Percentiles rank a stretch among this genome's conserved stretches.
Conservation (phyloP, 257 asterid species). For the Orobanche coerulescens region DNA sequence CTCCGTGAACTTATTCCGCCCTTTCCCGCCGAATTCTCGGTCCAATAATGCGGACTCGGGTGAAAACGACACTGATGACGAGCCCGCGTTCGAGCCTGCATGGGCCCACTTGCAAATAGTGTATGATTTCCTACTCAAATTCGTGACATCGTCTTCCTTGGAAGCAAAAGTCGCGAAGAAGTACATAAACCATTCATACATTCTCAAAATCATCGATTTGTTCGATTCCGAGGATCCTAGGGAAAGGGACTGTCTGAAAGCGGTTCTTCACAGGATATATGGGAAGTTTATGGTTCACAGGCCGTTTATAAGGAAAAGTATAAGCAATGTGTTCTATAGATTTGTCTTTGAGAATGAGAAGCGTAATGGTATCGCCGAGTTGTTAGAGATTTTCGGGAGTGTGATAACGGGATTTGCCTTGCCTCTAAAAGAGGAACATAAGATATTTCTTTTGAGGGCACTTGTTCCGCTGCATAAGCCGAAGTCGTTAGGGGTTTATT, state of each 20-base stretch:
- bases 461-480: slow-evolving; percentile 86
- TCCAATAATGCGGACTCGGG: slow-evolving; percentile 27
- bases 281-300: slow-evolving; percentile 88
- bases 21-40: slow-evolving; percentile 54
- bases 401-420: slow-evolving; percentile 85
- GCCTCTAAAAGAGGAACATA: slow-evolving; percentile 91
- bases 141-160: slow-evolving; percentile 58
- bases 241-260: slow-evolving; percentile 82
- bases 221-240: slow-evolving; percentile 93
- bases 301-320: slow-evolving; percentile 64
- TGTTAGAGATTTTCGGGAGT: slow-evolving; percentile 89
- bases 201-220: slow-evolving; percentile 58
- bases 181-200: slow-evolving; percentile 60
- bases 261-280: slow-evolving; percentile 76
- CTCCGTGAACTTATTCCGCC: slow-evolving; percentile 70
- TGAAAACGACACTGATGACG: slow-evolving; percentile 61
- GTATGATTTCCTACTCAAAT: slow-evolving; percentile 71
- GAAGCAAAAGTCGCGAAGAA: slow-evolving; percentile 75
- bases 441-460: slow-evolving; percentile 69
- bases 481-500: slow-evolving; percentile 64
- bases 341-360: slow-evolving; percentile 68
- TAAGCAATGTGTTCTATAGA: slow-evolving; percentile 72
- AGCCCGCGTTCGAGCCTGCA: slow-evolving; percentile 79
- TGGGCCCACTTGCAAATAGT: slow-evolving; percentile 85
- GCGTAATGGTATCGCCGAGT: slow-evolving; percentile 76